A percentile compares a stretch with the other conserved stretches of the same genome.
Evolutionary conservation across 2,329 filamentous ascomycete species (phyloP).

Genomic region (Ophiostoma populinum): DNA sequence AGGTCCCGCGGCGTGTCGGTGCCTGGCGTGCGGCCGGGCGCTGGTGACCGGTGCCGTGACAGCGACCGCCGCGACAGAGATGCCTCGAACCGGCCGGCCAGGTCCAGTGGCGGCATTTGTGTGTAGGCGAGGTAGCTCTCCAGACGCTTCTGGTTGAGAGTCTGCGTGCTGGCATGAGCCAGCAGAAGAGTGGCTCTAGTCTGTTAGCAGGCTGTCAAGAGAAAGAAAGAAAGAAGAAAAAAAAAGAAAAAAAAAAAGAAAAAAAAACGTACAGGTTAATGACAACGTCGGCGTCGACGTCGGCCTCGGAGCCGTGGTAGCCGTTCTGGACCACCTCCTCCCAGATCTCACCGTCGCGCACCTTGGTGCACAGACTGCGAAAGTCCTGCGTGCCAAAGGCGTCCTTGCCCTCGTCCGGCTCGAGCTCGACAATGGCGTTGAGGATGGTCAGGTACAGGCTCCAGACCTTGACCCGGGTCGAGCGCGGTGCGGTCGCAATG

Average conservation of each 20-base stretch:
- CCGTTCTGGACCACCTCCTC: constrained; percentile 77
- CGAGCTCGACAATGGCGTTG: constrained; percentile 79
- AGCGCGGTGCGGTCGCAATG: constrained; percentile 61
- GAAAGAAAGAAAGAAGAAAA: background rate
- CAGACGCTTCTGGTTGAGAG: constrained; percentile 67
- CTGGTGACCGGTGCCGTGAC: constrained; percentile 19
- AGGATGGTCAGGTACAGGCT: constrained; percentile 88
- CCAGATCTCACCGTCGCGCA: constrained; percentile 85
- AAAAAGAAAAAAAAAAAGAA: background rate
- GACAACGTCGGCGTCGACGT: constrained; percentile 88
- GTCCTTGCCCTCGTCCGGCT: constrained; percentile 75
- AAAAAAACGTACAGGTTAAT: constrained; percentile 52
- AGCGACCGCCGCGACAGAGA: constrained; percentile 18
- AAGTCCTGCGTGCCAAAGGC: constrained; percentile 75
- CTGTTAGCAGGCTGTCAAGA: constrained; percentile 12
- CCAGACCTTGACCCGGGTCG: constrained; percentile 88
- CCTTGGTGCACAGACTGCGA: constrained; percentile 65
- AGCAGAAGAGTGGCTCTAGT: constrained; percentile 74
- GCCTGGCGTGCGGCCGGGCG: constrained; percentile 28
- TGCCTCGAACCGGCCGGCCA: constrained; percentile 41
- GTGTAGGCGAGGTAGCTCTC: constrained; percentile 77
- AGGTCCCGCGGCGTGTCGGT: constrained; percentile 74
- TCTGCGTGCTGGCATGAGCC: constrained; percentile 73
- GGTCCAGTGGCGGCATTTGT: constrained; percentile 48
- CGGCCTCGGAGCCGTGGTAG: constrained; percentile 74